Evolutionary conservation across 345 rosid genomes (phyloP), one percentile per base, ranked within the genome.

Genomic region (Heritiera littoralis): DNA sequence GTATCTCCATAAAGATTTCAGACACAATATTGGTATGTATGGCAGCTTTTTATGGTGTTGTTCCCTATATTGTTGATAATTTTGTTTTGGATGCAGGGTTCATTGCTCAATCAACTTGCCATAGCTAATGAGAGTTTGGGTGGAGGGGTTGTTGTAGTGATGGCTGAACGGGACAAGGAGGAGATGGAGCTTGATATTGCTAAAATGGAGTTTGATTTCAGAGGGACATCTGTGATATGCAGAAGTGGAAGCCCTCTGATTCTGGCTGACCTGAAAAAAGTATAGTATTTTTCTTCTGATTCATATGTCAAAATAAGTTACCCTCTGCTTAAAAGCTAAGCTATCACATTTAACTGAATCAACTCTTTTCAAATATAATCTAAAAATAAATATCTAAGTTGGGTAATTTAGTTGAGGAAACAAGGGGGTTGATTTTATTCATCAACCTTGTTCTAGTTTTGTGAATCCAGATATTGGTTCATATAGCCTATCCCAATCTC

Each of bases 131-230:
- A 92, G 81, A 90, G 91, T 85, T 84, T 92, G 86, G 90, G 91
- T 71, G 96, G 93, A 75, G 96, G 93, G 55, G 86, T 86, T 79
- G 88, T 92, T 64, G 96, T 88, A 30, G 93, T 92, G 77, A 87
- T 92, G 96, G 93, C 93, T 67, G 96, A 92, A 83, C 84, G 83
- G 69, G 93, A 89, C 81, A 90, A 91, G 86, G 96, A 92, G 84
- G 93, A 90, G 88, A 92, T 92, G 96, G 96, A 92, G 80, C 86
- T 89, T 82, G 90, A 92, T 80, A 92, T 92, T 83, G 86, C 88
- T 74, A 92, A 92, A 80, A 90, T 92, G 96, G 96, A 92, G 86
- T 92, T 92, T 48, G 86, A 90, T 82, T 90, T 88, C 75, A 90
- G 86, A 83, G 93, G 92, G 59, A 90, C 93, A 32, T 86, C 86